Evolutionary conservation across 305 asterid genomes (phyloP).

Genomic region (Fraxinus sp.): DNA sequence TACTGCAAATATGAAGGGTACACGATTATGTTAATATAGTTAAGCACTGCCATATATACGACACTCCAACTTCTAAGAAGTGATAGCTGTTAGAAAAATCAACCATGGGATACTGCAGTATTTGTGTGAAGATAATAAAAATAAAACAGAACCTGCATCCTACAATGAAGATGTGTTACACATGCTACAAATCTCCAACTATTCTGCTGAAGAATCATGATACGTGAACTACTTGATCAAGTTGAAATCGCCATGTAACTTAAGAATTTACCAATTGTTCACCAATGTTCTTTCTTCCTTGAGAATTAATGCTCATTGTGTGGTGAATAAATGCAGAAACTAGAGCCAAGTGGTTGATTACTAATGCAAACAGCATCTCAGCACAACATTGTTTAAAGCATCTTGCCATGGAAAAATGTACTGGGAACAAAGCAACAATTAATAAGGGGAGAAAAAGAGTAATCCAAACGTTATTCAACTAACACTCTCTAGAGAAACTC

Average conservation of each 20-base stretch:
- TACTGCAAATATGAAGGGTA: background rate
- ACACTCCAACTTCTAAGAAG: background rate
- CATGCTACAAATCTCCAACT: background rate
- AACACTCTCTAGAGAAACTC: background rate
- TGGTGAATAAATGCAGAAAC: background rate
- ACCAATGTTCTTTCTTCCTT: background rate
- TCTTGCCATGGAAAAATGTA: background rate
- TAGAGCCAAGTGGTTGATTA: background rate
- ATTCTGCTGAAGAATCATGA: background rate
- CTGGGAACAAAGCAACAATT: background rate
- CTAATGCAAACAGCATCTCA: background rate
- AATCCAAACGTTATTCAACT: background rate
- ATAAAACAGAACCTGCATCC: background rate
- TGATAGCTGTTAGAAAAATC: background rate
- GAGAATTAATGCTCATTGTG: background rate
- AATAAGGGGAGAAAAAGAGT: background rate
- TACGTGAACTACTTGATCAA: background rate
- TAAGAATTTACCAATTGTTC: background rate
- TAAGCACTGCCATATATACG: background rate
- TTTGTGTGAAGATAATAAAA: background rate
- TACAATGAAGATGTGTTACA: background rate
- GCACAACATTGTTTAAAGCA: background rate
- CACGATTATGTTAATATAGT: background rate
- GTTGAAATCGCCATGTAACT: background rate
- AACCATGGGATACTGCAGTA: background rate